These are phyloP conservation scores for Fulvia fulva DNA, from an alignment of 2,329 filamentous ascomycete genomes.

Conservation along the genomic window DNA sequence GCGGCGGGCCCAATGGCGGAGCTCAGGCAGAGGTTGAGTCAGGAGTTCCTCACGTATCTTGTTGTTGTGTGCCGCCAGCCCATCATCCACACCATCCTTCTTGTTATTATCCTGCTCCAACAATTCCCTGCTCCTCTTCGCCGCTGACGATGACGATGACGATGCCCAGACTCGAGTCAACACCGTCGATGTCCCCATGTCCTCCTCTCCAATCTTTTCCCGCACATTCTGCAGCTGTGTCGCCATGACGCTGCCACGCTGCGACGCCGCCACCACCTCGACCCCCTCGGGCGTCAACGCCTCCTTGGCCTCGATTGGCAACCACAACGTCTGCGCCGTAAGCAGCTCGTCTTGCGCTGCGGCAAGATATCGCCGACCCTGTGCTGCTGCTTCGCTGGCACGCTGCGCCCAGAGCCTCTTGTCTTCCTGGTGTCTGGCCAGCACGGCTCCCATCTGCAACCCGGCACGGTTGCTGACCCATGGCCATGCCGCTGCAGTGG, in stretches of 20 bases:
- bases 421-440: not conserved
- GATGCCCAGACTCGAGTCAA: no score
- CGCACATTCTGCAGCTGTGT: not conserved
- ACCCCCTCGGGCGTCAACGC: not conserved
- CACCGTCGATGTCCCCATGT: not conserved
- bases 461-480: not conserved
- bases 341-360: not conserved
- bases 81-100: not conserved
- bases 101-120: not conserved
- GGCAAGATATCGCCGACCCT: not conserved
- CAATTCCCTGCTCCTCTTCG: not conserved
- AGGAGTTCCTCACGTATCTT: not conserved
- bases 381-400: not conserved
- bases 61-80: no score
- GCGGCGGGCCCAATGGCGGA: not conserved
- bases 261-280: not conserved
- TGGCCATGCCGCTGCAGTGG: not conserved
- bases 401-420: not conserved
- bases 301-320: not conserved
- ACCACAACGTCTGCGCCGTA: not conserved
- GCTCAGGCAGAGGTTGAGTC: not conserved
- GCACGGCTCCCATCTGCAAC: not conserved
- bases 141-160: no score
- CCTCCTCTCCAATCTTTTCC: not conserved
- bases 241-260: not conserved